Percentiles rank a stretch among this genome's conserved stretches.
Evolutionary conservation across 1,284 basidiomycete genomes (phyloP).

Genomic region (Tremellales sp.): DNA sequence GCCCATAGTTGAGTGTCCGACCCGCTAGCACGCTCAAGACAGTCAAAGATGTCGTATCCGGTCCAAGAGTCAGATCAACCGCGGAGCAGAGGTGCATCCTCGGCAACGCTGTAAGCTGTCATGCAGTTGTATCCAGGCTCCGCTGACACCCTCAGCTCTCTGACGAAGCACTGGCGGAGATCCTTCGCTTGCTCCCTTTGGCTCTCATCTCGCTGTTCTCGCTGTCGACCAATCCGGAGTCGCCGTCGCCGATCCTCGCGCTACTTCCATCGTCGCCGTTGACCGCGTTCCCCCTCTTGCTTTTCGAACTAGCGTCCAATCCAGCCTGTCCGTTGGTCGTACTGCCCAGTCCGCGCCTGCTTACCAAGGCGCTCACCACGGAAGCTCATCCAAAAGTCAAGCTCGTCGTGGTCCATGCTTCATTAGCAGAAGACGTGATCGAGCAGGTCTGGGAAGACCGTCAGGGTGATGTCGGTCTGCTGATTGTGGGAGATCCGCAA

Average conservation of each 20-base stretch:
- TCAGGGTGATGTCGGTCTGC: conserved; percentile 15
- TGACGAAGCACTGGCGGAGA: conserved; percentile 33
- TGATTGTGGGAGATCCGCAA: conserved; percentile 34
- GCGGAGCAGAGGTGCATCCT: conserved; percentile 30
- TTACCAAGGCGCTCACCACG: conserved; percentile 17
- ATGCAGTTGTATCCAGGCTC: no score
- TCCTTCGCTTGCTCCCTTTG: conserved; percentile 32
- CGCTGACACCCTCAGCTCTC: conserved; percentile 19
- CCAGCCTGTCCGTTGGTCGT: conserved; percentile 30
- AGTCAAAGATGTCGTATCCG: conserved; percentile 28
- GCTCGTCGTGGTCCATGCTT: conserved; percentile 32
- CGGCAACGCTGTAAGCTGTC: conserved; percentile 17
- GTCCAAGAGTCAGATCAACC: conserved; percentile 7
- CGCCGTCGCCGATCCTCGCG: conserved; percentile 24
- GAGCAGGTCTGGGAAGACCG: conserved; percentile 28
- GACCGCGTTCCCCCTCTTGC: conserved; percentile 32
- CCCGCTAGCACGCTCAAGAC: conserved; percentile 42
- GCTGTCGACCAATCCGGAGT: conserved; percentile 8
- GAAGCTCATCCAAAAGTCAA: conserved; percentile 24
- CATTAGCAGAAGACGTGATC: conserved; percentile 25
- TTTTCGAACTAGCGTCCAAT: conserved; percentile 31
- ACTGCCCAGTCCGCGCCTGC: conserved; percentile 24
- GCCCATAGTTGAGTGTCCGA: conserved; percentile 37
- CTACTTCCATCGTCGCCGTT: conserved; percentile 34
- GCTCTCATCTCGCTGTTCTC: conserved; percentile 39